phyloP scores from a whole-genome alignment of 805 yeast genomes.

The Candida lessepsii region DNA sequence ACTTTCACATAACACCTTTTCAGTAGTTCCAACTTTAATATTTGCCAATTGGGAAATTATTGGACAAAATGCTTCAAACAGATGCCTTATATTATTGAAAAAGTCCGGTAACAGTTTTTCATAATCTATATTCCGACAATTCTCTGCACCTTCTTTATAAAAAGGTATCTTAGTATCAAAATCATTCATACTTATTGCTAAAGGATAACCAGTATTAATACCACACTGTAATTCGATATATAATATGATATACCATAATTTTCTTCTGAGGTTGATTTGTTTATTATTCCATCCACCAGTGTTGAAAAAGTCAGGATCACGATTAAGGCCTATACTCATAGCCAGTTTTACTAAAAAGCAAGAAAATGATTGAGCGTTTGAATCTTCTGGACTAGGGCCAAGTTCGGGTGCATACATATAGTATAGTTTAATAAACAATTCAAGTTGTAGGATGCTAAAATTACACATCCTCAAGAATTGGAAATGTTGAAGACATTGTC shows the following conservation, averaged over 20 bases:
- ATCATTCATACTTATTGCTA: conserved; percentile 25
- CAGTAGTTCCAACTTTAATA: neutral
- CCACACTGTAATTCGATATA: conserved; percentile 28
- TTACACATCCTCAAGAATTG: conserved; percentile 39
- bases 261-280: conserved; percentile 28
- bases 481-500: conserved; percentile 36
- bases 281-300: conserved; percentile 47
- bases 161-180: conserved; percentile 32
- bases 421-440: conserved; percentile 52
- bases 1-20: neutral
- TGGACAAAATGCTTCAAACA: neutral
- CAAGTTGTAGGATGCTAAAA: conserved; percentile 52
- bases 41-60: neutral
- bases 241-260: conserved; percentile 36
- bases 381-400: conserved; percentile 62
- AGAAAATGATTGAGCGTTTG: conserved; percentile 54
- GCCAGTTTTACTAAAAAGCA: conserved; percentile 67
- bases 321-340: conserved; percentile 60
- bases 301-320: conserved; percentile 66
- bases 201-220: conserved; percentile 32
- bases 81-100: neutral
- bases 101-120: neutral
- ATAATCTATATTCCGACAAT: conserved; percentile 27
- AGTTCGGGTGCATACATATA: conserved; percentile 51
- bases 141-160: conserved; percentile 34